phyloP scores from a whole-genome alignment of 164 flowering plant species.

The Protea cynaroides region DNA sequence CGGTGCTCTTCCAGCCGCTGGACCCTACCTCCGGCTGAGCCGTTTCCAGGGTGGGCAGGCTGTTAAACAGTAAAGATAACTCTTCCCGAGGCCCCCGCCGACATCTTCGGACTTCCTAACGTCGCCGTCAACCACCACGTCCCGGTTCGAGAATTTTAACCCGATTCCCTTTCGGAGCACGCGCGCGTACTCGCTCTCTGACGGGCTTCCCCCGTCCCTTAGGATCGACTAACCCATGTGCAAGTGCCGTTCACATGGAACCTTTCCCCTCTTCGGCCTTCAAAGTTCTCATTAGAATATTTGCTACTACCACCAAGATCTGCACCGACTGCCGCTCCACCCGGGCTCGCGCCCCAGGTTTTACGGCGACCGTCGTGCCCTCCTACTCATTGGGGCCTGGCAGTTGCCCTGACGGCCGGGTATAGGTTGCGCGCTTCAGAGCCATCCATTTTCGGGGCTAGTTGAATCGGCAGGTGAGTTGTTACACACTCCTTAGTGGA shows the following conservation, averaged over 20 bases:
- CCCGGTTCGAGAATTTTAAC: too few relatives aligned
- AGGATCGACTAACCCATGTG: too few relatives aligned
- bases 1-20: too few relatives aligned
- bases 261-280: not conserved
- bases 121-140: not conserved
- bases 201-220: too few relatives aligned
- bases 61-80: not conserved
- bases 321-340: too few relatives aligned
- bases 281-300: too few relatives aligned
- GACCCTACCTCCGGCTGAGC: too few relatives aligned
- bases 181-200: too few relatives aligned
- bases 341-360: constrained; percentile 7
- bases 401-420: constrained; percentile 31
- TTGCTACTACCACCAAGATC: too few relatives aligned
- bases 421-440: constrained; percentile 52
- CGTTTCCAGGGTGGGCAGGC: too few relatives aligned
- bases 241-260: constrained; percentile 2
- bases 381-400: constrained; percentile 41
- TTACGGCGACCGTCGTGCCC: constrained; percentile 32
- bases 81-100: not conserved
- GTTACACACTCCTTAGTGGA: constrained; percentile 51
- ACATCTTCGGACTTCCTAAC: not conserved
- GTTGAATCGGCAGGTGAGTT: constrained; percentile 64
- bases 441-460: constrained; percentile 73
- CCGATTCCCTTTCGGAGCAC: too few relatives aligned